Percentiles rank a stretch among this genome's conserved stretches.
phyloP scores from a whole-genome alignment of 495 filamentous ascomycete genomes.

The Xylaria longipes region DNA sequence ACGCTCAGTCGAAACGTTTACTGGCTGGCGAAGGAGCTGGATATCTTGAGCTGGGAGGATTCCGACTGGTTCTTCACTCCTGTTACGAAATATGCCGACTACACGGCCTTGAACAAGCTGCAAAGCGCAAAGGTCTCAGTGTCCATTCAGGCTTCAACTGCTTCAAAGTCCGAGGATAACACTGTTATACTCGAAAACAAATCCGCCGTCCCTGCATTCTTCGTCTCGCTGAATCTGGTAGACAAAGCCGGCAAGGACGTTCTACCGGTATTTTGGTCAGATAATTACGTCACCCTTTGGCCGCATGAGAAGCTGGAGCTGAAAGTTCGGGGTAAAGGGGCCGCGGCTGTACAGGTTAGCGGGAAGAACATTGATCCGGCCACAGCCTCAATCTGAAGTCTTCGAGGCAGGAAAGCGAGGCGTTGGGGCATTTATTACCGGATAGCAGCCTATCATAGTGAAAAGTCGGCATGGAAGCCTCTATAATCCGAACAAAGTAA shows the following conservation, averaged over 20 bases:
- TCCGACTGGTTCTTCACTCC: conserved; percentile 67
- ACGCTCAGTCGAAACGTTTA: conserved; percentile 66
- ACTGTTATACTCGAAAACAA: conserved; percentile 58
- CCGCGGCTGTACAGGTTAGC: conserved; percentile 33
- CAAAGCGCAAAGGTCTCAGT: conserved; percentile 45
- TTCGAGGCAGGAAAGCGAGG: background rate
- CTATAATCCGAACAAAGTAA: too few relatives aligned
- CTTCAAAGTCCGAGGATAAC: background rate
- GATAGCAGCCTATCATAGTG: background rate
- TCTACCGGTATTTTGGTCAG: conserved; percentile 61
- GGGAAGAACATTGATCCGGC: conserved; percentile 38
- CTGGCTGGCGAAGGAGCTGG: conserved; percentile 59
- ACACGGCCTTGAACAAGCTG: conserved; percentile 54
- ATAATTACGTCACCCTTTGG: conserved; percentile 69
- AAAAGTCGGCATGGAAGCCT: background rate
- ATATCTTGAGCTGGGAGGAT: conserved; percentile 61
- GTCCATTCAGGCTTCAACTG: conserved; percentile 22
- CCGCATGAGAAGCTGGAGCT: conserved; percentile 58
- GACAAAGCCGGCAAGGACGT: conserved; percentile 52
- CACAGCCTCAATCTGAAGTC: background rate
- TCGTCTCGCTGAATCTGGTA: conserved; percentile 57
- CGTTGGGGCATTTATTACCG: background rate
- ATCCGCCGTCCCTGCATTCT: conserved; percentile 61
- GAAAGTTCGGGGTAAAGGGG: conserved; percentile 32
- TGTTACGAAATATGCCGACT: conserved; percentile 60